Percentiles rank a stretch among this genome's conserved stretches.
Evolutionary conservation across 2,329 filamentous ascomycete genomes (phyloP).

Genomic region (Leptodontidium sp.): DNA sequence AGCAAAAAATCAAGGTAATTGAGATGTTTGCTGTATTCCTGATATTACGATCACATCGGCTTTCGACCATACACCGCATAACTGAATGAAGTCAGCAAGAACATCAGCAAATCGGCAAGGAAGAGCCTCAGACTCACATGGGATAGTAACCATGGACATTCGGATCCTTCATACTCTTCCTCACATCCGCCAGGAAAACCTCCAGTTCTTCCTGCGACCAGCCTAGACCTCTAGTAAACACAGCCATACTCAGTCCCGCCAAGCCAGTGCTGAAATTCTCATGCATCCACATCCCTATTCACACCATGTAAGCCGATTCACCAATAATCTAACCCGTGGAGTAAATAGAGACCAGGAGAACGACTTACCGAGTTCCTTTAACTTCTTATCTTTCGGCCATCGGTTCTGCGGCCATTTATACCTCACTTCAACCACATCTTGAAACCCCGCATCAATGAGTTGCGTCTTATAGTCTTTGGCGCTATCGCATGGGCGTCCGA

Average conservation of each 20-base stretch:
- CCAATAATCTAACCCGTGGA: neutral
- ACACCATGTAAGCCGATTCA: neutral
- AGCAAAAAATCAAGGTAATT: too few species aligned
- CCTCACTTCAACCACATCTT: constrained; percentile 49
- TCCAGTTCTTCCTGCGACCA: constrained; percentile 35
- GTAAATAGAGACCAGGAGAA: neutral
- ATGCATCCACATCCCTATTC: constrained; percentile 31
- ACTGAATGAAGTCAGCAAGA: constrained; percentile 11
- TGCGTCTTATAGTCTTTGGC: constrained; percentile 36
- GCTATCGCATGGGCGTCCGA: constrained; percentile 46
- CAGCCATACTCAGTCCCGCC: constrained; percentile 29
- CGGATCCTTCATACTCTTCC: constrained; percentile 30
- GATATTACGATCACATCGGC: constrained; percentile 1
- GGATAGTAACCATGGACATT: constrained; percentile 32
- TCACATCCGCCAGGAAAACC: constrained; percentile 32
- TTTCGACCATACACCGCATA: constrained; percentile 26
- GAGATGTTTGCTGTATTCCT: neutral
- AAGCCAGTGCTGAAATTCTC: constrained; percentile 26
- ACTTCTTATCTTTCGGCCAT: constrained; percentile 58
- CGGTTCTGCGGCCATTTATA: constrained; percentile 58
- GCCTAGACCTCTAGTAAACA: constrained; percentile 31
- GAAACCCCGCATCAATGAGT: constrained; percentile 35
- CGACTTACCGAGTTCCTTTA: constrained; percentile 22
- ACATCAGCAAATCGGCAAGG: neutral
- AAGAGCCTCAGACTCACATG: constrained; percentile 25